A percentile compares a stretch with the other conserved stretches of the same genome.
Evolutionary conservation across 1,284 basidiomycete genomes (phyloP).

Genomic region (Rhodotorula sp.): DNA sequence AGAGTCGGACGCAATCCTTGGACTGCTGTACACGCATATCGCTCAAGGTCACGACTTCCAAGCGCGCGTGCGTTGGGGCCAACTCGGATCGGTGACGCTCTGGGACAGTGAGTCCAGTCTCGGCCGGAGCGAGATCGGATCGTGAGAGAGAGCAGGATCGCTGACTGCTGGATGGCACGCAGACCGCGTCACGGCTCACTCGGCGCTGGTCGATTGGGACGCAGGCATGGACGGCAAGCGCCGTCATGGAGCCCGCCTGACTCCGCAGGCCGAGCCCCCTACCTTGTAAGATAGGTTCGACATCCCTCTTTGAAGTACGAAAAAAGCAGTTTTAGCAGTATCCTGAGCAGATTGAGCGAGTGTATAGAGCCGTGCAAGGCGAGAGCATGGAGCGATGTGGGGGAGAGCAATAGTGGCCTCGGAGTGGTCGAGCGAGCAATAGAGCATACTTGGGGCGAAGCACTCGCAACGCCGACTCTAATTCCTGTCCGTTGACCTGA

Average conservation of each 20-base stretch:
- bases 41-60: constrained; percentile 28
- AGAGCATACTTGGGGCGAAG: no score
- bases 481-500: no score
- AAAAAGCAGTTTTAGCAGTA: background rate
- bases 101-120: constrained; percentile 52
- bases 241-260: constrained; percentile 75
- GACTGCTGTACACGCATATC: constrained; percentile 40
- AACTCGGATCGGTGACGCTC: constrained; percentile 56
- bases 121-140: no score
- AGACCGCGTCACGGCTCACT: constrained; percentile 54
- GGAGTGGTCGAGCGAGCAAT: no score
- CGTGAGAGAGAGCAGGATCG: background rate
- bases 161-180: background rate
- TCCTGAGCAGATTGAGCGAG: no score
- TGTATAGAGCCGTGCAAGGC: no score
- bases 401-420: no score
- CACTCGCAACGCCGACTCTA: no score
- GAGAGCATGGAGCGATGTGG: no score
- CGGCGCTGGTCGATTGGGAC: constrained; percentile 74
- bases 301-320: background rate
- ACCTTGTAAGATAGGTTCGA: constrained; percentile 1
- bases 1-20: constrained; percentile 45
- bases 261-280: constrained; percentile 78
- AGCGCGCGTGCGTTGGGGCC: constrained; percentile 32
- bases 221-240: constrained; percentile 53